Evolutionary conservation across 108 stramenopile species (phyloP).

Genomic region (Fragilaria crotonensis): DNA sequence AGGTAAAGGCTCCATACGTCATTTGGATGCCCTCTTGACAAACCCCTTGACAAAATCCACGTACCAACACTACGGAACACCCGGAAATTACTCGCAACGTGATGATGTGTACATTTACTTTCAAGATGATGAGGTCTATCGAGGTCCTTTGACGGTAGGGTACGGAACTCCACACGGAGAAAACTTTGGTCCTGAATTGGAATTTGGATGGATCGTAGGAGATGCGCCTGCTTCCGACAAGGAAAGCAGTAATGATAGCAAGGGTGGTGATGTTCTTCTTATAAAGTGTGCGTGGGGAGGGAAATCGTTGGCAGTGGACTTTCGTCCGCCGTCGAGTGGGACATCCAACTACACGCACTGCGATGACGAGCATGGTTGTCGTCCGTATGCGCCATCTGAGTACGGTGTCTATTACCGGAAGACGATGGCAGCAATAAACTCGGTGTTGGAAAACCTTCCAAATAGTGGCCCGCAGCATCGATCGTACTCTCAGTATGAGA

Average conservation of each 20-base stretch:
- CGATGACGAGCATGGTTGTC: not conserved
- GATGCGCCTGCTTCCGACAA: too few relatives aligned
- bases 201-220: conserved; percentile 20
- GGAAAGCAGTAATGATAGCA: conserved; percentile 7
- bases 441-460: conserved; percentile 6
- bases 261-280: conserved; percentile 26
- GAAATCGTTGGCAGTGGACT: conserved; percentile 24
- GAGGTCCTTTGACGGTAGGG: conserved; percentile 7
- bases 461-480: conserved; percentile 12
- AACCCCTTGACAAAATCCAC: conserved; percentile 5
- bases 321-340: conserved; percentile 31
- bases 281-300: conserved; percentile 43
- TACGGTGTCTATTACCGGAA: conserved; percentile 3
- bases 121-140: not conserved
- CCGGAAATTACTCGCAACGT: conserved; percentile 3
- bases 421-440: conserved; percentile 13
- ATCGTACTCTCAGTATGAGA: not conserved
- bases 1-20: conserved; percentile 16
- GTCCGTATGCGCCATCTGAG: not conserved
- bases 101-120: not conserved
- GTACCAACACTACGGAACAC: conserved; percentile 4
- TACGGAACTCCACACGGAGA: not conserved
- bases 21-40: conserved; percentile 13
- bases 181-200: conserved; percentile 8
- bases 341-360: too few relatives aligned